Base-by-base conservation (phyloP, 352 stramenopile genomes). In the Phytophthora niederhauseri region DNA sequence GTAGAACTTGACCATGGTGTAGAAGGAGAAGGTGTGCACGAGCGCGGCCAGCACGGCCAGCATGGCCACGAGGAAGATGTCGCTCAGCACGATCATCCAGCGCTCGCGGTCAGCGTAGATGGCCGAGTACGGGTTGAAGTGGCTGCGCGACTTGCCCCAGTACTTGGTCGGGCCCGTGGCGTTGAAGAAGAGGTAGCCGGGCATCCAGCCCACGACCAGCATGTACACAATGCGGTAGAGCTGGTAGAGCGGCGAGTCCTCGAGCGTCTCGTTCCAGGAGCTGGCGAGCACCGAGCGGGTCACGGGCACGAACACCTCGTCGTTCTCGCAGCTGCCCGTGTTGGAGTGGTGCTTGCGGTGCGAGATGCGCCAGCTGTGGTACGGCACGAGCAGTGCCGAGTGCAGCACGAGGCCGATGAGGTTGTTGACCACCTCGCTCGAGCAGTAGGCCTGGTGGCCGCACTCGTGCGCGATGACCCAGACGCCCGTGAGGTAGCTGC, bases 401-500 rank as follows among this genome's bases (percentile, higher is more conserved):
- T 99, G 97, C 41, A 98, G 81, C 61, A 99, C 78, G 70, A 98
- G 97, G 6, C 98, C 98, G 52, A 99, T 90, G 48, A 91, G 56
- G 74, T 99, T 98, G 82, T 99, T 99, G 30, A 99, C 87, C 1
- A 86, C 79, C 80, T 99, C 92, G 45, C 74, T 97, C 20, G 91
- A 85, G 36, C 90, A 98, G 78, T 98, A 99, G 38, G 96, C 92
- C 73, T 98, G 95, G 81, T 99, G 98, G 50, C 98, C 98, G 74
- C 97, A 99, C 76, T 99, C 98, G 76, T 99, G 98, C 0, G 94
- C 97, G 9, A 99, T 73, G 31, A 99, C 97, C 98, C 97, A 99
- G 41, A 99, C 90, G 50, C 97, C 97, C 46, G 97, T 99, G 55
- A 99, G 82, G 71, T 99, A 98, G 63, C 87, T 97, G 70, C 98